Base-by-base conservation (phyloP, 2,329 filamentous ascomycete genomes). In the Fusarium decemcellulare region DNA sequence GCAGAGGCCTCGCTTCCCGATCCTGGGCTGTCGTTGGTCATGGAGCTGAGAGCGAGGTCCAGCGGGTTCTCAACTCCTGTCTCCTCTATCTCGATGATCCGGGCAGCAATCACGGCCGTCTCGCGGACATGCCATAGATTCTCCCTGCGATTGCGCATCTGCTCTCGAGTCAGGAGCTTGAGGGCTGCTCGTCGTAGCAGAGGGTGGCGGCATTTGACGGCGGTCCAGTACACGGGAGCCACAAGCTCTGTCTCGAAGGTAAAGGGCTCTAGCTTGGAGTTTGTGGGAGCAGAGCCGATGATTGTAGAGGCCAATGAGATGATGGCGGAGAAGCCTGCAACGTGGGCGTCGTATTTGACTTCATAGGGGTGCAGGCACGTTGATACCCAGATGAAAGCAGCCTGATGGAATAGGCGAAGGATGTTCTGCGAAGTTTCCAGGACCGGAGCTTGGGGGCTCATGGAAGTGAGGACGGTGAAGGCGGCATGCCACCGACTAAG, bases 161-260 rank as follows among this genome's bases (percentile, higher is more conserved):
- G 68, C 3, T 77, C 72, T 5, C 76, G 69, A 7, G 72, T 74
- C 10, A 84, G 71, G 11, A 84, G 74, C 12, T 76, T 70, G 0
- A 83, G 71, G 0, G 82, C 82, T 2, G 80, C 76, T 1, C 81
- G 76, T 12, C 82, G 70, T 6, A 83, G 74, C 15, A 79, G 70
- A 0, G 79, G 85, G 60, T 83, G 82, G 2, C 82, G 76, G 51
- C 81, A 84, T 54, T 81, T 82, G 37, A 74, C 70, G 1, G 74
- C 77, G 8, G 80, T 78, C 66, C 81, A 85, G 67, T 82, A 84
- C 1, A 85, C 67, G 1, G 82, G 79, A 0, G 81, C 79, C 29
- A 84, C 76, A 1, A 84, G 57, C 18, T 82, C 81, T 12, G 81
- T 82, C 40, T 84, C 82, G 47, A 84, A 84, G 7, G 76, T 78